Evolutionary conservation across 495 filamentous ascomycete genomes (phyloP).

Genomic region (Neurospora sp.): DNA sequence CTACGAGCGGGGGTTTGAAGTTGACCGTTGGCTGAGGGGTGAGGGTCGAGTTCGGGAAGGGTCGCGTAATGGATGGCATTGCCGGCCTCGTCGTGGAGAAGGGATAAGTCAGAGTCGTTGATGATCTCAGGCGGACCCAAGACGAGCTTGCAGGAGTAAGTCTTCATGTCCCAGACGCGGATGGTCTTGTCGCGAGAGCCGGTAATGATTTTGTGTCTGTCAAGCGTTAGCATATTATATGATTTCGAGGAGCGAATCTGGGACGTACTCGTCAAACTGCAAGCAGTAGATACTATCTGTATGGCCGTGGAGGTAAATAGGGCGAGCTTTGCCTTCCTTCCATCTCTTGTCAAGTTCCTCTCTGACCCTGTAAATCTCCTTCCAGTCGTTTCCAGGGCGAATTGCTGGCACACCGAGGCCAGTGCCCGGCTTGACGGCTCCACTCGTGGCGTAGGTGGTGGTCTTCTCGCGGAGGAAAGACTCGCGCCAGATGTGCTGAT

Average conservation of each 20-base stretch:
- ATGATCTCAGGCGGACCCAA: slow-evolving; percentile 52
- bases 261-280: slow-evolving; percentile 86
- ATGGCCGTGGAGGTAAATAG: slow-evolving; percentile 85
- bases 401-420: slow-evolving; percentile 39
- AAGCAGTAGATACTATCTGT: slow-evolving; percentile 93
- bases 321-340: slow-evolving; percentile 63
- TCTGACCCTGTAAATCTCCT: slow-evolving; percentile 68
- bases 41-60: slow-evolving; percentile 25
- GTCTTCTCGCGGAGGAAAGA: slow-evolving; percentile 63
- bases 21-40: slow-evolving; percentile 4
- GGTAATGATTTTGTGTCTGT: slow-evolving; percentile 75
- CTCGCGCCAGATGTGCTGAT: slow-evolving; percentile 64
- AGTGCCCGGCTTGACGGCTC: slow-evolving; percentile 30
- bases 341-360: slow-evolving; percentile 67
- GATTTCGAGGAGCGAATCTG: background rate
- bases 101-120: slow-evolving; percentile 29
- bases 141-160: slow-evolving; percentile 67
- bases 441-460: slow-evolving; percentile 40
- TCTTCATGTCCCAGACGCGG: slow-evolving; percentile 87
- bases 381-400: slow-evolving; percentile 60
- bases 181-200: slow-evolving; percentile 93
- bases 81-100: slow-evolving; percentile 34
- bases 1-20: slow-evolving; percentile 15
- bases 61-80: slow-evolving; percentile 37
- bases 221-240: slow-evolving; percentile 14